Evolutionary conservation across 441 rosid genomes (phyloP), one percentile per base, ranked within the genome.

Genomic region (Adansonia rubrostipa): DNA sequence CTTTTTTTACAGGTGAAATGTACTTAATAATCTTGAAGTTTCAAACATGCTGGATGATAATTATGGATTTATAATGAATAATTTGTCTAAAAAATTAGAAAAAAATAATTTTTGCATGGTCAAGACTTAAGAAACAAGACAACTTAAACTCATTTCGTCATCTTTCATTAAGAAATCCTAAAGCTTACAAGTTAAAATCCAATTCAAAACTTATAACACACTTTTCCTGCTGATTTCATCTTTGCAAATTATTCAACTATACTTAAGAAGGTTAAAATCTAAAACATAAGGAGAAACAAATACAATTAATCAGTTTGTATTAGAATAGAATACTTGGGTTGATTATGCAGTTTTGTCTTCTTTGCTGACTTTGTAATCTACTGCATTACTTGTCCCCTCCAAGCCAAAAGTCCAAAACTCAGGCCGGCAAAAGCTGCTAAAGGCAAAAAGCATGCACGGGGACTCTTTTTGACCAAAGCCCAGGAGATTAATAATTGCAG

Each of bases 361-460:
- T 0, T 6, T n/a, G 51, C 28, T 17, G 50, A 44, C 71, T 42
- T 66, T 42, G 24, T 1, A 4, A 24, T 66, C 6, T 17, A 47
- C 36, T 47, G 40, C 6, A 10, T 10, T 48, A 33, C 70, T 5
- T 63, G 69, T 65, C 54, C 54, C 54, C 54, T 50, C 24, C 72
- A 58, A 58, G 20, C 62, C 24, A 57, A 1, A 57, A 57, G 62
- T 57, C 11, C 28, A 40, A 47, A 13, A 9, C 57, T 19, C 19
- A 42, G 71, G 71, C 76, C 20, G 56, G 51, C 79, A 75, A 80
- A 84, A 76, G 83, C 77, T 71, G 83, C 57, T 0, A 54, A 42
- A 50, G 50, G 19, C 8, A 1, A 17, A 48, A 54, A 44, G 17
- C n/a, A 75, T 61, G 17, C n/a, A 75, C 54, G 70, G 81, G 78